Evolutionary conservation across 257 asterid genomes (phyloP).

Genomic region (Primulina huaijiensis): DNA sequence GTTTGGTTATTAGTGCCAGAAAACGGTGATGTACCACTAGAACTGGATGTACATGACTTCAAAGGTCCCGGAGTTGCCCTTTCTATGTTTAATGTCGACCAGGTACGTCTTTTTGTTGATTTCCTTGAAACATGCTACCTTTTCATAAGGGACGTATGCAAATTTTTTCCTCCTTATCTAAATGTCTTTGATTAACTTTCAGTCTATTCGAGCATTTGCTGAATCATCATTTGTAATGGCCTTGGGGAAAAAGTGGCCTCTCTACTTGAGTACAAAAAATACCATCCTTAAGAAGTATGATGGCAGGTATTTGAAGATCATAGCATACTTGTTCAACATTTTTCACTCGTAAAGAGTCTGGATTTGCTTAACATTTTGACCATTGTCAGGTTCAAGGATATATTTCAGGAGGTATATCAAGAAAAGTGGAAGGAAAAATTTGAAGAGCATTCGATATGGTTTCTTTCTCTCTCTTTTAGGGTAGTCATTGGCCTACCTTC

Average conservation of each 20-base stretch:
- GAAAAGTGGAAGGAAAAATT: conserved; percentile 76
- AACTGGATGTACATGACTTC: conserved; percentile 64
- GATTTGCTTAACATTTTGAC: conserved; percentile 8
- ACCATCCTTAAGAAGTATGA: conserved; percentile 90
- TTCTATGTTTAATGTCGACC: conserved; percentile 83
- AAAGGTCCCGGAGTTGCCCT: conserved; percentile 91
- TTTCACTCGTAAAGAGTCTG: conserved; percentile 6
- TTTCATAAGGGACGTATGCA: conserved; percentile 10
- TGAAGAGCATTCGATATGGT: conserved; percentile 87
- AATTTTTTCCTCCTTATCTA: conserved; percentile 8
- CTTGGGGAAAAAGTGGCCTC: conserved; percentile 82
- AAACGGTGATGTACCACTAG: conserved; percentile 58
- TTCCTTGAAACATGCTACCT: conserved; percentile 14
- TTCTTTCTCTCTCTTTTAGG: conserved; percentile 20
- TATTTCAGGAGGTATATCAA: conserved; percentile 87
- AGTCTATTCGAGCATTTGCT: conserved; percentile 92
- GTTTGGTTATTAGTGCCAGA: conserved; percentile 53
- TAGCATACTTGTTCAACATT: not conserved
- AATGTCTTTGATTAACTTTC: conserved; percentile 26
- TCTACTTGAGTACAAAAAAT: conserved; percentile 86
- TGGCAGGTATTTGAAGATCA: conserved; percentile 61
- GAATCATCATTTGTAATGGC: conserved; percentile 94
- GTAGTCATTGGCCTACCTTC: conserved; percentile 2
- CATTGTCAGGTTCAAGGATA: conserved; percentile 70
- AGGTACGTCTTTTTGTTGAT: conserved; percentile 45